Percentiles rank a stretch among this genome's conserved stretches.
Evolutionary conservation across 352 stramenopile species (phyloP).

Genomic region (Phytophthora hybrid): DNA sequence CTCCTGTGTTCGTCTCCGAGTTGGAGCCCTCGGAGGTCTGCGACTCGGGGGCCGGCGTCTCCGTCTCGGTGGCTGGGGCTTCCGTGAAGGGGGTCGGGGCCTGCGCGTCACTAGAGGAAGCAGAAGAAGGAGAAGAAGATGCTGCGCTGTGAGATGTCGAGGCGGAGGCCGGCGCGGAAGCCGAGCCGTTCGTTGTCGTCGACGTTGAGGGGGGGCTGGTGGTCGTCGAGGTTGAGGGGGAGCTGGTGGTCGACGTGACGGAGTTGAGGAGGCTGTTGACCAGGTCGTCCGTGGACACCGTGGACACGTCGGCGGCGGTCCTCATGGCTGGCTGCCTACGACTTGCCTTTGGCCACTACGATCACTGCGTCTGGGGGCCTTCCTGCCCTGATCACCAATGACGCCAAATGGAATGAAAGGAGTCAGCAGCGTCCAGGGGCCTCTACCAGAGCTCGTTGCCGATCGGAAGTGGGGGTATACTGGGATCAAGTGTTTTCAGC

Average conservation of each 20-base stretch:
- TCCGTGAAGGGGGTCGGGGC: constrained; percentile 3
- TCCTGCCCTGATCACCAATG: constrained; percentile 28
- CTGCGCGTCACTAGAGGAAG: constrained; percentile 10
- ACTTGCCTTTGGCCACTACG: neutral
- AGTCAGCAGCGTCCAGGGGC: constrained; percentile 19
- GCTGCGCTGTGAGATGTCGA: constrained; percentile 8
- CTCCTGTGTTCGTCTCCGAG: constrained; percentile 22
- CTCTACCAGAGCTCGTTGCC: constrained; percentile 15
- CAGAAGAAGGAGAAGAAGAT: constrained; percentile 7
- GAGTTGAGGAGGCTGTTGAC: constrained; percentile 54
- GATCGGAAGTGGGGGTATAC: constrained; percentile 11
- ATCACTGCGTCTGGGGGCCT: neutral
- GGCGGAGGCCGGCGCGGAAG: neutral
- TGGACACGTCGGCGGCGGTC: constrained; percentile 16
- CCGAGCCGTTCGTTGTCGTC: neutral
- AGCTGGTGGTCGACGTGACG: constrained; percentile 27
- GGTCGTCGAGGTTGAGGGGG: constrained; percentile 16
- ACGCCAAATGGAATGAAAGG: constrained; percentile 25
- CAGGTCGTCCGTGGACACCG: constrained; percentile 51
- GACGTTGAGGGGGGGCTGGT: constrained; percentile 20
- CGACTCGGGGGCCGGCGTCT: constrained; percentile 4
- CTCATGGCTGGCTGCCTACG: constrained; percentile 19
- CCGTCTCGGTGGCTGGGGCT: neutral
- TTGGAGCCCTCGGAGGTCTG: neutral
- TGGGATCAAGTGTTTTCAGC: constrained; percentile 21